Base-by-base conservation (phyloP, 768 basidiomycete genomes). In the Dentipellis sp. region DNA sequence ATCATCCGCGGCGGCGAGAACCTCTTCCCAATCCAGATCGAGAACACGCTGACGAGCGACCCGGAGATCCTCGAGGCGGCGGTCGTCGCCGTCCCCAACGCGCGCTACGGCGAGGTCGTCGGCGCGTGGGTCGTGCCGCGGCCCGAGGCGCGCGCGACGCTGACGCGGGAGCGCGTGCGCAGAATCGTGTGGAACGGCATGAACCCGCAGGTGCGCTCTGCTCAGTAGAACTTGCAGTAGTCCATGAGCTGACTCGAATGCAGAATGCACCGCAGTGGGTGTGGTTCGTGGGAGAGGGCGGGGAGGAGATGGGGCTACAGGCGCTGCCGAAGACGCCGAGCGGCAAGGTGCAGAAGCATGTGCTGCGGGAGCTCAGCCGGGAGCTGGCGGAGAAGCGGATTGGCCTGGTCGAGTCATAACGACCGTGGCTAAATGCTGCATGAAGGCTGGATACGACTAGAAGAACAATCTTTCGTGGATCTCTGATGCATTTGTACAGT, bases 1-100 rank as follows among this genome's bases (percentile, higher is more conserved):
- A 90, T 92, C 62, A 91, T 92, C 59, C 84, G 90, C 17, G 90
- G 88, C 16, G 90, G 90, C 59, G 90, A 92, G 82, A 89, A 94
- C 68, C 71, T 94, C 54, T 87, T 88, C 68, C 86, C 92, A 3
- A 81, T 91, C 47, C 83, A 91, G 65, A 91, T 93, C 36, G 91
- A 93, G 71, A 89, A 92, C 56, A 79, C 75, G 1, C 65, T 91
- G 52, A 82, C 78, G 0, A 69, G 73, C 4, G 75, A 83, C 54
- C 73, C 74, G 1, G 71, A 67, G 14, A 78, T 93, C 42, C 74
- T 78, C 49, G 90, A 92, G 67, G 88, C 84, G 0, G 86, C 88
- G 1, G 86, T 75, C 5, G 78, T 91, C 7, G 69, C 88, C 3
- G 87, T 93, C 16, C 85, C 86, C 1, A 82, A 91, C 61, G 56